Evolutionary conservation across 176 grass and related monocot genomes (phyloP).

Genomic region (Rhynchospora tenuis): DNA sequence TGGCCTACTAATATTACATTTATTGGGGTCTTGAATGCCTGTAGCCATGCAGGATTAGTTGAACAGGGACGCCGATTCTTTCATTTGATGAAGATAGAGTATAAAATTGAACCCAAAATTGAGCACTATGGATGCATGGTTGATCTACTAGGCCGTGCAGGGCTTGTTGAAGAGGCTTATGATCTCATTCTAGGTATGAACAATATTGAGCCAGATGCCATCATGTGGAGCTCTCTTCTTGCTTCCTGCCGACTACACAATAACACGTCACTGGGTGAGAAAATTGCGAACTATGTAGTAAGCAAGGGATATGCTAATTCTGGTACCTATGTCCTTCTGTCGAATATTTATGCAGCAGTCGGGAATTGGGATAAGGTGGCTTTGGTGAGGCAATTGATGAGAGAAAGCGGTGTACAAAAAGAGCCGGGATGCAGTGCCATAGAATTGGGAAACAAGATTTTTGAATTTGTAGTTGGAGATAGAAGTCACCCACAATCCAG

Average conservation of each 20-base stretch:
- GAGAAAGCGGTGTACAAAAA: conserved; percentile 59
- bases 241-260: conserved; percentile 71
- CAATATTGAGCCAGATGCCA: conserved; percentile 32
- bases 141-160: conserved; percentile 65
- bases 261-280: conserved; percentile 57
- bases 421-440: conserved; percentile 78
- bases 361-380: conserved; percentile 63
- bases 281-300: conserved; percentile 62
- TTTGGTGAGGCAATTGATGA: conserved; percentile 62
- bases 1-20: conserved; percentile 81
- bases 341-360: conserved; percentile 71
- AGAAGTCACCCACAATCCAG: conserved; percentile 47
- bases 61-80: conserved; percentile 41
- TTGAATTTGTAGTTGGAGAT: conserved; percentile 76
- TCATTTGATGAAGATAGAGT: conserved; percentile 43
- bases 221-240: conserved; percentile 71
- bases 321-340: conserved; percentile 65
- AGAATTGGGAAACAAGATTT: conserved; percentile 53
- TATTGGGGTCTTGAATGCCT: conserved; percentile 69
- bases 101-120: conserved; percentile 64
- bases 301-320: conserved; percentile 59
- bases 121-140: conserved; percentile 96
- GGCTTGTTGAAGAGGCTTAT: conserved; percentile 65
- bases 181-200: conserved; percentile 55
- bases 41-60: conserved; percentile 81